Conservation (phyloP, 495 filamentous ascomycete species). For the Hamigera avellanea region DNA sequence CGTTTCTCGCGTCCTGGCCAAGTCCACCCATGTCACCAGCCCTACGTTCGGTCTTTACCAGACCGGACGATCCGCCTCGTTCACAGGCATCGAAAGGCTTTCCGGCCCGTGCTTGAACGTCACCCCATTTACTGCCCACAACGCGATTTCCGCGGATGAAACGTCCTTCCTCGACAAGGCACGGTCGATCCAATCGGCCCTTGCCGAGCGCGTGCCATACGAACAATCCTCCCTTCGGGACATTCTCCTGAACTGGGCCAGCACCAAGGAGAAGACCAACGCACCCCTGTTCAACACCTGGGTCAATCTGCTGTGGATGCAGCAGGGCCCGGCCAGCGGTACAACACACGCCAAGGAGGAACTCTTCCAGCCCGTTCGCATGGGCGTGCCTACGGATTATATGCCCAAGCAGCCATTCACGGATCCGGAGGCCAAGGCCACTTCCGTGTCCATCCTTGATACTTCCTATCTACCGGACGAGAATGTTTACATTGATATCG, state of each 20-base stretch:
- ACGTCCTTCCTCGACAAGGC: constrained; percentile 5
- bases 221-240: constrained; percentile 21
- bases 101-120: constrained; percentile 21
- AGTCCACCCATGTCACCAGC: constrained; percentile 5
- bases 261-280: constrained; percentile 1
- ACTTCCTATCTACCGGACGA: constrained; percentile 12
- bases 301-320: constrained; percentile 25
- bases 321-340: constrained; percentile 4
- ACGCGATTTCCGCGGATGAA: constrained; percentile 1
- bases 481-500: constrained; percentile 22
- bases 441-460: constrained; percentile 12
- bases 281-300: constrained; percentile 20
- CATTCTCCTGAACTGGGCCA: constrained; percentile 10
- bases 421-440: constrained; percentile 2
- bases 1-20: constrained; percentile 16
- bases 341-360: background rate
- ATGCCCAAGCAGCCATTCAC: constrained; percentile 6
- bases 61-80: constrained; percentile 16
- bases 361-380: constrained; percentile 11
- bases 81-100: constrained; percentile 11
- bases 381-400: constrained; percentile 17
- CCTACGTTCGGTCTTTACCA: constrained; percentile 25
- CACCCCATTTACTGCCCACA: constrained; percentile 11
- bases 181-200: constrained; percentile 9
- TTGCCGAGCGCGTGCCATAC: constrained; percentile 17